Percentiles rank a stretch among this genome's conserved stretches.
Evolutionary conservation across 305 asterid species (phyloP).

Genomic region (Fraxinus greggii): DNA sequence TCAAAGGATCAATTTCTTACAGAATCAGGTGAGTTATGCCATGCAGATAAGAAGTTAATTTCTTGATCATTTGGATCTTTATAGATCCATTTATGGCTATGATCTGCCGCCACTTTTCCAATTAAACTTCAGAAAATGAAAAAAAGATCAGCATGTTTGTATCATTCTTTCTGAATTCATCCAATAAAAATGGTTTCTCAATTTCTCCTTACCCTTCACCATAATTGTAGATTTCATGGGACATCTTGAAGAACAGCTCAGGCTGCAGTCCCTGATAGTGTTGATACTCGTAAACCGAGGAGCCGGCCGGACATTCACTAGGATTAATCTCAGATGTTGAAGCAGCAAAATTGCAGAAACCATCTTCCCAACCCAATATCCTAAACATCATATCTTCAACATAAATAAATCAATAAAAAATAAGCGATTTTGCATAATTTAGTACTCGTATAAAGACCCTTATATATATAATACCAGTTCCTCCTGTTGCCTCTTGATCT

Average conservation of each 20-base stretch:
- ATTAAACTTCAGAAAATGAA: constrained; percentile 51
- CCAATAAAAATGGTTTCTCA: neutral
- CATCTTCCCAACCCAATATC: constrained; percentile 99
- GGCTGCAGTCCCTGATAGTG: constrained; percentile 84
- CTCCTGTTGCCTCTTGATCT: constrained; percentile 95
- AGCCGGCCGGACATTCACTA: constrained; percentile 44
- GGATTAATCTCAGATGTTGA: constrained; percentile 60
- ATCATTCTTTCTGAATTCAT: neutral
- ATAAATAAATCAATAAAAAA: neutral
- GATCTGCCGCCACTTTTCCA: constrained; percentile 99
- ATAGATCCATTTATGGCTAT: constrained; percentile 94
- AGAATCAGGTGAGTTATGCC: constrained; percentile 97
- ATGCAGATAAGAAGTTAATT: constrained; percentile 92
- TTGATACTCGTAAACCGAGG: constrained; percentile 52
- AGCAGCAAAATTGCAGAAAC: constrained; percentile 93
- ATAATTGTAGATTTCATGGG: constrained; percentile 97
- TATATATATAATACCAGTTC: constrained; percentile 56
- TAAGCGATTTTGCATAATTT: neutral
- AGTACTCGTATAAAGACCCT: neutral
- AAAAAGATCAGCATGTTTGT: neutral
- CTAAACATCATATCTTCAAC: constrained; percentile 29
- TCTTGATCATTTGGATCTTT: constrained; percentile 94
- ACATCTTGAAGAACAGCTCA: constrained; percentile 97
- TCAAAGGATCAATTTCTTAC: constrained; percentile 37
- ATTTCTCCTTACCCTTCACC: constrained; percentile 74